phyloP scores from a whole-genome alignment of 495 filamentous ascomycete species.

The Tetracladium marchalianum region DNA sequence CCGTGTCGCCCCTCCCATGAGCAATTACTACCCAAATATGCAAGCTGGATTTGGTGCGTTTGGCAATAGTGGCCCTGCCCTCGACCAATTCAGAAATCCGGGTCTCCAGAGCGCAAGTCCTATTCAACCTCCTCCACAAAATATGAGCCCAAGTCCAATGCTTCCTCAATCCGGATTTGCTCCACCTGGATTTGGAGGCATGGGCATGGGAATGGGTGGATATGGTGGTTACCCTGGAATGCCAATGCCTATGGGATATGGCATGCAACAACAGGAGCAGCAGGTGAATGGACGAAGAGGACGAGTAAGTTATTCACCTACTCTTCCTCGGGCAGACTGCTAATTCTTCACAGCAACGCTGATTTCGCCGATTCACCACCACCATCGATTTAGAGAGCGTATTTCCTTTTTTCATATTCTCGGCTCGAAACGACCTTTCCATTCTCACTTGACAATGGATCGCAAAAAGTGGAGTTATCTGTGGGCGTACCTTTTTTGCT shows the following conservation, averaged over 20 bases:
- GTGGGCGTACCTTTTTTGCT: no score
- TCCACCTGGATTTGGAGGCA: constrained; percentile 38
- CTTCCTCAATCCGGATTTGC: constrained; percentile 25
- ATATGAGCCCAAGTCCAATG: constrained; percentile 17
- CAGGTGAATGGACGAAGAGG: constrained; percentile 39
- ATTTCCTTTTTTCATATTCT: no score
- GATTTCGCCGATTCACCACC: no score
- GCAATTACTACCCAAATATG: constrained; percentile 39
- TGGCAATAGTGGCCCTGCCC: constrained; percentile 30
- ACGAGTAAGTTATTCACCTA: constrained; percentile 35
- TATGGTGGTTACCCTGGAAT: constrained; percentile 26
- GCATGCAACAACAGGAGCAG: constrained; percentile 32
- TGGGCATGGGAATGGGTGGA: constrained; percentile 37
- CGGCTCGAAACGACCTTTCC: no score
- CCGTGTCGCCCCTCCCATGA: constrained; percentile 38
- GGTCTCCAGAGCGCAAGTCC: constrained; percentile 33
- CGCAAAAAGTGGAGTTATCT: no score
- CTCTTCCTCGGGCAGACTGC: neutral
- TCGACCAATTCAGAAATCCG: constrained; percentile 40
- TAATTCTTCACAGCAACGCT: no score
- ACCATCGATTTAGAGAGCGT: no score
- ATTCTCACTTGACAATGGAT: no score
- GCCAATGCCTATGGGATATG: constrained; percentile 29
- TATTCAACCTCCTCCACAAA: constrained; percentile 22
- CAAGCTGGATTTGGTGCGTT: constrained; percentile 37